Percentiles rank a stretch among this genome's conserved stretches.
Evolutionary conservation across 352 stramenopile genomes (phyloP).

Genomic region (Phytopythium ostracodes): DNA sequence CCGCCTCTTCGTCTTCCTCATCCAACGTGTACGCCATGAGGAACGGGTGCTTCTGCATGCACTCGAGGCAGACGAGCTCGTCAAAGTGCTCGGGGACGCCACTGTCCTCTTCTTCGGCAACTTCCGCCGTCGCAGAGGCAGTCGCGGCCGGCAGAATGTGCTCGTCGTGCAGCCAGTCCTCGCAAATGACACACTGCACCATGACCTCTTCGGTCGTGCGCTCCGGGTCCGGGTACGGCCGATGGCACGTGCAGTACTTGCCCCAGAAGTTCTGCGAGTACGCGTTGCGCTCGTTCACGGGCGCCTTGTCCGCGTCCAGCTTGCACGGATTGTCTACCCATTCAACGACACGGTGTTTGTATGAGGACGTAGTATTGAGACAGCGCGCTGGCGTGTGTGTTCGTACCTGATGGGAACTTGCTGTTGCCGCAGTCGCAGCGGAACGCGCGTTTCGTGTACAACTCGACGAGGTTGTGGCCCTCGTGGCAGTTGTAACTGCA

Average conservation of each 20-base stretch:
- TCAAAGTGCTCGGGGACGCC: constrained; percentile 40
- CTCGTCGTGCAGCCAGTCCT: constrained; percentile 77
- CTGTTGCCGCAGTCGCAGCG: constrained; percentile 71
- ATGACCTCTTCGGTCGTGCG: constrained; percentile 62
- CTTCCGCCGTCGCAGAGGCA: neutral
- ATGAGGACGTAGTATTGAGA: too few species aligned
- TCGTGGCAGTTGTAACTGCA: constrained; percentile 74
- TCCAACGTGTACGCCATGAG: constrained; percentile 51
- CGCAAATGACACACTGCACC: constrained; percentile 74
- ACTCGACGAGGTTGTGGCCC: constrained; percentile 71
- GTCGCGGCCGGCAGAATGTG: constrained; percentile 34
- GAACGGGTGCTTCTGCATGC: constrained; percentile 63
- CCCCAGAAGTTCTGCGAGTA: constrained; percentile 77
- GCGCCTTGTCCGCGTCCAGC: constrained; percentile 46
- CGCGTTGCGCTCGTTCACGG: constrained; percentile 45
- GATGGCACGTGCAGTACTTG: constrained; percentile 66
- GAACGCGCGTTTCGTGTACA: constrained; percentile 79
- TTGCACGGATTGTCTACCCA: constrained; percentile 40
- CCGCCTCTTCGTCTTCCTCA: constrained; percentile 10
- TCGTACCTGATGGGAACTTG: constrained; percentile 40
- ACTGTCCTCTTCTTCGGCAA: neutral
- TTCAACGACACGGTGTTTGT: too few species aligned
- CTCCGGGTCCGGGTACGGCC: constrained; percentile 70
- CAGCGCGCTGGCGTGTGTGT: neutral
- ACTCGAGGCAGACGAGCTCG: constrained; percentile 61